These are phyloP conservation scores for Sodiomyces alkalinus DNA, from an alignment of 2,329 filamentous ascomycete genomes.

Conservation along the genomic window DNA sequence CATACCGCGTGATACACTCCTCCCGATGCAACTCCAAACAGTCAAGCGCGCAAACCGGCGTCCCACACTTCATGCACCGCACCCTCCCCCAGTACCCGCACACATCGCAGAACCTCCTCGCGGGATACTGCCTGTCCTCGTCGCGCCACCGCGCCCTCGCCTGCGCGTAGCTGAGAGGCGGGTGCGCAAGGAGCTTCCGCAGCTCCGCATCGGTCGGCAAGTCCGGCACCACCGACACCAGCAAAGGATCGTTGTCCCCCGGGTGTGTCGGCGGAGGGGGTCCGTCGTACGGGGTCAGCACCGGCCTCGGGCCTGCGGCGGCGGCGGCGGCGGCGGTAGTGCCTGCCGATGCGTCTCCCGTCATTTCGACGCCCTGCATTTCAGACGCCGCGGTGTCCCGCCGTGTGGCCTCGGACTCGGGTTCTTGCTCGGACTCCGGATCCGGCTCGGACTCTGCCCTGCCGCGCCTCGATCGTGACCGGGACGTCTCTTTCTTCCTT, in stretches of 20 bases:
- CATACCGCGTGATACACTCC: constrained; percentile 53
- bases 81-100: constrained; percentile 74
- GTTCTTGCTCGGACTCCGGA: constrained; percentile 5
- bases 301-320: constrained; percentile 8
- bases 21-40: constrained; percentile 59
- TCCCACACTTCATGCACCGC: constrained; percentile 64
- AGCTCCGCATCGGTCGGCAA: constrained; percentile 47
- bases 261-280: constrained; percentile 24
- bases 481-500: background rate
- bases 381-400: too few species aligned
- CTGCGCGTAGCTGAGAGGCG: constrained; percentile 54
- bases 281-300: constrained; percentile 19
- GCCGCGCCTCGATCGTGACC: background rate
- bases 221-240: constrained; percentile 41
- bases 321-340: constrained; percentile 1
- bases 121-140: constrained; percentile 33
- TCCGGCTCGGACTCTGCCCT: constrained; percentile 5
- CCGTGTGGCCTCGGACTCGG: constrained; percentile 1
- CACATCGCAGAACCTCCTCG: constrained; percentile 57
- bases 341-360: constrained; percentile 20
- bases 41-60: constrained; percentile 60
- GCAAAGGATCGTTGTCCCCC: constrained; percentile 40
- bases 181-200: constrained; percentile 43
- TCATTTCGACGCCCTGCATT: constrained; percentile 22
- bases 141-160: constrained; percentile 33